These are phyloP conservation scores for Acacia acuminata DNA, from an alignment of 306 rosid genomes.

Conservation along the genomic window DNA sequence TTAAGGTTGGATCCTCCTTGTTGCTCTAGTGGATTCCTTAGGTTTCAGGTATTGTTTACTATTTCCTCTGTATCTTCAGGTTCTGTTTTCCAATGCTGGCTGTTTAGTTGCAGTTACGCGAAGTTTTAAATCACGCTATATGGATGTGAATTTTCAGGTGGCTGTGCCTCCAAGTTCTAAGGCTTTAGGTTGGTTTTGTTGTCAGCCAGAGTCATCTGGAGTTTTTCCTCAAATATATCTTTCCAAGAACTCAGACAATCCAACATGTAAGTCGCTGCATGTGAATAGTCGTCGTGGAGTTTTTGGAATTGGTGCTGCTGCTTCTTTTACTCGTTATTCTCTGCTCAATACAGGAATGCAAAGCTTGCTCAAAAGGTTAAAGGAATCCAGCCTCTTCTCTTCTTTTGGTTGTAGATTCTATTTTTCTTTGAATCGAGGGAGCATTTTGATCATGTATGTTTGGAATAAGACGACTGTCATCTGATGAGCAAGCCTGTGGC, in stretches of 20 bases:
- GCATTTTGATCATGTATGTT: neutral
- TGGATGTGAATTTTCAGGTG: conserved; percentile 57
- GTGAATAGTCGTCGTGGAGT: conserved; percentile 71
- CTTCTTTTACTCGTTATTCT: conserved; percentile 50
- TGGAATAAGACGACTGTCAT: neutral
- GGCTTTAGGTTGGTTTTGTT: conserved; percentile 79
- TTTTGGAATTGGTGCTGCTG: conserved; percentile 80
- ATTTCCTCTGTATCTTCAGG: neutral
- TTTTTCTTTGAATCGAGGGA: neutral
- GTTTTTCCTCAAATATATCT: conserved; percentile 76
- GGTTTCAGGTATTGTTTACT: conserved; percentile 66
- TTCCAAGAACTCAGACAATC: conserved; percentile 58
- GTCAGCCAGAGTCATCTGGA: conserved; percentile 65
- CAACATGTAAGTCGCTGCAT: conserved; percentile 54
- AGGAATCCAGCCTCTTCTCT: neutral
- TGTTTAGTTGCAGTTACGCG: neutral
- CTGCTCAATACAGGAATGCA: conserved; percentile 33
- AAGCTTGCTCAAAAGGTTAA: conserved; percentile 55
- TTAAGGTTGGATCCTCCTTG: conserved; percentile 59
- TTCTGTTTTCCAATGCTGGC: neutral
- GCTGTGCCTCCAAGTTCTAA: conserved; percentile 82
- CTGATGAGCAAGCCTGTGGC: neutral
- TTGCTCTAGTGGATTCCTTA: conserved; percentile 55
- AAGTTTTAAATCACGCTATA: neutral
- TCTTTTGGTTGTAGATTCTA: neutral